A percentile compares a stretch with the other conserved stretches of the same genome.
phyloP scores from a whole-genome alignment of 768 basidiomycete species.

The Clitopilus hobsonii region DNA sequence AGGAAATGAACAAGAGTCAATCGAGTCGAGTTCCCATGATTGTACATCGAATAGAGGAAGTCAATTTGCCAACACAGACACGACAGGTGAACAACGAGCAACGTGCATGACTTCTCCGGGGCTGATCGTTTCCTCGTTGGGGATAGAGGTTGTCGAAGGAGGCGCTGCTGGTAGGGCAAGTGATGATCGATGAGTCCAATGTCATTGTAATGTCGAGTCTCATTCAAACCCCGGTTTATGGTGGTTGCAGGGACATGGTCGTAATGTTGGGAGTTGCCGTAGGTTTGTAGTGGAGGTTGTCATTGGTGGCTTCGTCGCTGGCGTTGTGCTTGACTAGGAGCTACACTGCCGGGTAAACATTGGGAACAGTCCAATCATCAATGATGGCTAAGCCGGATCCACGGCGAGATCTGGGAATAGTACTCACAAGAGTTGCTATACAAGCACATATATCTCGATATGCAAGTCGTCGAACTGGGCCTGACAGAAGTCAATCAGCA shows the following conservation, averaged over 20 bases:
- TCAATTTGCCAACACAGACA: slow-evolving; percentile 31
- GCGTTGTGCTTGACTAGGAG: slow-evolving; percentile 21
- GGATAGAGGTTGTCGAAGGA: slow-evolving; percentile 42
- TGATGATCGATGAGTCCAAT: slow-evolving; percentile 52
- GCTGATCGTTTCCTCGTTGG: slow-evolving; percentile 48
- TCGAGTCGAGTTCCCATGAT: background rate
- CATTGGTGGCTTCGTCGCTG: slow-evolving; percentile 14
- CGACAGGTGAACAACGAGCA: slow-evolving; percentile 38
- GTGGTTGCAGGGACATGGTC: slow-evolving; percentile 47
- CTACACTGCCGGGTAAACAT: slow-evolving; percentile 37
- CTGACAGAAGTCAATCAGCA: slow-evolving; percentile 15
- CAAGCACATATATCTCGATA: slow-evolving; percentile 38
- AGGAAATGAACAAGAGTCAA: background rate
- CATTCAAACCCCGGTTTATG: slow-evolving; percentile 54
- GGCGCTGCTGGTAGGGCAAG: slow-evolving; percentile 38
- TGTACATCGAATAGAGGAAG: background rate
- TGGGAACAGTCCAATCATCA: slow-evolving; percentile 44
- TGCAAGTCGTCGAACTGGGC: slow-evolving; percentile 38
- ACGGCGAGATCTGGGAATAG: background rate
- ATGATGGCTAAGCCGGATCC: background rate
- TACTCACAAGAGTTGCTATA: slow-evolving; percentile 30
- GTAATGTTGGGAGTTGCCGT: no score
- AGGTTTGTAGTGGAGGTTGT: no score
- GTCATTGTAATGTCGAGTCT: slow-evolving; percentile 50
- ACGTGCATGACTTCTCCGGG: slow-evolving; percentile 27